These are phyloP conservation scores for Turritis glabra DNA, from an alignment of 345 rosid genomes.

Conservation along the genomic window DNA sequence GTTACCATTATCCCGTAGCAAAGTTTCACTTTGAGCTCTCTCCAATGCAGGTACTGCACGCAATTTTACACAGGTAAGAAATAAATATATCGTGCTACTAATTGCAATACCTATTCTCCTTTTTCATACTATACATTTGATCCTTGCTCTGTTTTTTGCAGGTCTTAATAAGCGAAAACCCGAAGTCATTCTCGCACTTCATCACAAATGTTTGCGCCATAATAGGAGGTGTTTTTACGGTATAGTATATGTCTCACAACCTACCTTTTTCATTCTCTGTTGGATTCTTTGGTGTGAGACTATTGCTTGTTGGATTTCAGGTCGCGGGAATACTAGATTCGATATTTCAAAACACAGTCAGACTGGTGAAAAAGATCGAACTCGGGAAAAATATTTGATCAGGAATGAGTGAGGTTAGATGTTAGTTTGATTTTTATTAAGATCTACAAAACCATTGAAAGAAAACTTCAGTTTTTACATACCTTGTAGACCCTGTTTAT, in stretches of 20 bases:
- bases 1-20: conserved; percentile 61
- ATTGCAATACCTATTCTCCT: not conserved
- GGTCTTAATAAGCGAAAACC: conserved; percentile 78
- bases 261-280: not conserved
- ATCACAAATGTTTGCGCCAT: conserved; percentile 96
- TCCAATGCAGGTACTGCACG: conserved; percentile 85
- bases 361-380: conserved; percentile 81
- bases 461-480: not conserved
- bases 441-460: conserved; percentile 8
- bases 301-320: conserved; percentile 43
- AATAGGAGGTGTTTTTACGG: conserved; percentile 97
- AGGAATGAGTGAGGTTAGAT: not conserved
- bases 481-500: conserved; percentile 8
- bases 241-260: conserved; percentile 35
- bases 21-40: conserved; percentile 93
- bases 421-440: not conserved
- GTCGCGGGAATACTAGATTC: conserved; percentile 97
- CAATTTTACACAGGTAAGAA: not conserved
- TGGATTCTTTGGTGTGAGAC: not conserved
- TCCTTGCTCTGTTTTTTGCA: conserved; percentile 36
- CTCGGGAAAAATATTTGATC: conserved; percentile 82
- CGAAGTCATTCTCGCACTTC: conserved; percentile 86
- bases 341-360: conserved; percentile 66
- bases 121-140: not conserved
- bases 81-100: not conserved